Evolutionary conservation across 371 early-diverging fungal species (phyloP), one percentile per base, ranked within the genome.

Genomic region (Basidiobolus meristosporus): DNA sequence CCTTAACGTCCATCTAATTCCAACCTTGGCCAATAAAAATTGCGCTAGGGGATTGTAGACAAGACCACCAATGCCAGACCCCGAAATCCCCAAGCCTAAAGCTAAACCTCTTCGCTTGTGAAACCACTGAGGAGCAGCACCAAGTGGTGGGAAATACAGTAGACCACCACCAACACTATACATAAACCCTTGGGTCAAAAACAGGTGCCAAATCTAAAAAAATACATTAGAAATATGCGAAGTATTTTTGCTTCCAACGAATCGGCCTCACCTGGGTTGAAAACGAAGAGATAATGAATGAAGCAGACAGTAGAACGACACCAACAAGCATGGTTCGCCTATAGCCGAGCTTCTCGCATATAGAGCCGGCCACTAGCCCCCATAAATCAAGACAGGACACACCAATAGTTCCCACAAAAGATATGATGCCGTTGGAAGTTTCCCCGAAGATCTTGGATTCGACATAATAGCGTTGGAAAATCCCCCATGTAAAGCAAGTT

Each of bases 91-190:
- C 31, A 83, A 57, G 2, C 89, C 89, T 1, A 73, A 77, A 1
- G 85, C 85, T 43, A 82, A 51, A 0, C 80, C 82, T 22, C 80
- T 62, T 7, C 54, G 53, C 29, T 54, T 60, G 10, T 64, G 56
- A 47, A 85, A 88, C 78, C 78, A 85, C 49, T 79, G 76, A 0
- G 73, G 50, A 7, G 77, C 70, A 9, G 78, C 52, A 0, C 70
- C 63, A 10, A 82, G 47, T 7, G 72, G 67, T 3, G 77, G 65
- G 15, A 71, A 65, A 53, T 66, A 76, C 2, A 60, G 57, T 40
- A 79, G 46, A 22, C 66, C 55, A 18, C 60, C 57, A 4, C 67
- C 70, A 3, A 72, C 11, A 0, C 81, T 81, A 42, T 70, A 70
- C 16, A 77, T 21, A 2, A 81, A 43, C 18, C 81, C 82, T 40